These are phyloP conservation scores for Plasmopara muralis DNA, from an alignment of 352 stramenopile genomes.

Conservation along the genomic window DNA sequence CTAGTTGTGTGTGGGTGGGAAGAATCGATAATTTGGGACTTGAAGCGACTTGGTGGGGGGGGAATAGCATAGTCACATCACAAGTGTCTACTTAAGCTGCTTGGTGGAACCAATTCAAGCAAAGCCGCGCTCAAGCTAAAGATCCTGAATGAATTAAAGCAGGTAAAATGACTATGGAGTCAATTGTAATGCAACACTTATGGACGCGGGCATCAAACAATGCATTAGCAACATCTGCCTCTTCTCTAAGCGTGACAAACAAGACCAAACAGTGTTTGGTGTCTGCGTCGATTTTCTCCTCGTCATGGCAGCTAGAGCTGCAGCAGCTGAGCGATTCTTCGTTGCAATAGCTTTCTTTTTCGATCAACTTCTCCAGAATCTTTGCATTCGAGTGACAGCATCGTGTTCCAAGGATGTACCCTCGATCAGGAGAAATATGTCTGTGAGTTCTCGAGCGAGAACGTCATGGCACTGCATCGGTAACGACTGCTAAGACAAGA, in stretches of 20 bases:
- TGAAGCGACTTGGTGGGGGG: no score
- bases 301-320: not conserved
- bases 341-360: not conserved
- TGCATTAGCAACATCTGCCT: not conserved
- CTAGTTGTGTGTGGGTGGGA: no score
- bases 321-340: no score
- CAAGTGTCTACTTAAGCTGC: not conserved
- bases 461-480: no score
- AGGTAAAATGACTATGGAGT: not conserved
- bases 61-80: no score
- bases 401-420: no score
- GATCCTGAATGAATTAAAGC: not conserved
- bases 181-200: not conserved
- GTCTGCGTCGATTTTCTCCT: not conserved
- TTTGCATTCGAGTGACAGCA: not conserved
- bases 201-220: not conserved
- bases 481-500: not conserved
- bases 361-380: not conserved
- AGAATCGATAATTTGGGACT: no score
- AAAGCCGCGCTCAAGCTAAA: not conserved
- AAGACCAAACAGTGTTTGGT: not conserved
- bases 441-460: no score
- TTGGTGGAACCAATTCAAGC: not conserved
- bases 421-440: no score
- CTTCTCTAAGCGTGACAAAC: not conserved